These are phyloP conservation scores for Paulownia fortunei DNA, from an alignment of 257 asterid species.

Conservation along the genomic window DNA sequence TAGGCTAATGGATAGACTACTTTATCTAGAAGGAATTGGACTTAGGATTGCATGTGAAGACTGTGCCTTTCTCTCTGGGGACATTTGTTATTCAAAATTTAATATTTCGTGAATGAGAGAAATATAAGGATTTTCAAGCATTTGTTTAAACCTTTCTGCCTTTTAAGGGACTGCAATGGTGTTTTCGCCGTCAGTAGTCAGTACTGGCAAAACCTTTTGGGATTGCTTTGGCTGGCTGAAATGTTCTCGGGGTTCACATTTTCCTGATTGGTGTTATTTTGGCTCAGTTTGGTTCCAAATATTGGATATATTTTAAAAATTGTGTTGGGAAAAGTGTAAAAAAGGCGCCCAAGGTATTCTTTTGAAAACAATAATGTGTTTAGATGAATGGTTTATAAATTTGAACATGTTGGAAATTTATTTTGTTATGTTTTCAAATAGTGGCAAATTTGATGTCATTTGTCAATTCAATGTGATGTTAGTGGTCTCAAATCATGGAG, in stretches of 20 bases:
- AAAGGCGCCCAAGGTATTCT: too few relatives aligned
- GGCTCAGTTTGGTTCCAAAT: too few relatives aligned
- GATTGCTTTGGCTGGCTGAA: constrained; percentile 3
- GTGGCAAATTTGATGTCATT: too few relatives aligned
- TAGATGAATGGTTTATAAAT: too few relatives aligned
- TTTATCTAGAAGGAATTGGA: too few relatives aligned
- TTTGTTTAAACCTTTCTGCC: background rate
- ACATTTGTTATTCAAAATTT: background rate
- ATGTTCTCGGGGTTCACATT: background rate
- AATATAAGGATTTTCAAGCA: background rate
- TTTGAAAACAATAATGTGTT: too few relatives aligned
- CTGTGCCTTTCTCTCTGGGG: background rate
- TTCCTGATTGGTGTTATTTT: background rate
- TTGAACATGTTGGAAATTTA: too few relatives aligned
- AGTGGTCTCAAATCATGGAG: too few relatives aligned
- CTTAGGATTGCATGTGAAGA: background rate
- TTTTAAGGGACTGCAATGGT: background rate
- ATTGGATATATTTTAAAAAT: too few relatives aligned
- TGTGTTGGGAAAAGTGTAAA: too few relatives aligned
- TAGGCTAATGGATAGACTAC: constrained; percentile 4
- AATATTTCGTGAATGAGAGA: background rate
- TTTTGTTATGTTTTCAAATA: too few relatives aligned
- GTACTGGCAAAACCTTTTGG: background rate
- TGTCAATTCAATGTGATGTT: too few relatives aligned
- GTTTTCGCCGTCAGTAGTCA: background rate